These are phyloP conservation scores for Ophiostoma montium DNA, from an alignment of 2,329 filamentous ascomycete genomes.

Conservation along the genomic window DNA sequence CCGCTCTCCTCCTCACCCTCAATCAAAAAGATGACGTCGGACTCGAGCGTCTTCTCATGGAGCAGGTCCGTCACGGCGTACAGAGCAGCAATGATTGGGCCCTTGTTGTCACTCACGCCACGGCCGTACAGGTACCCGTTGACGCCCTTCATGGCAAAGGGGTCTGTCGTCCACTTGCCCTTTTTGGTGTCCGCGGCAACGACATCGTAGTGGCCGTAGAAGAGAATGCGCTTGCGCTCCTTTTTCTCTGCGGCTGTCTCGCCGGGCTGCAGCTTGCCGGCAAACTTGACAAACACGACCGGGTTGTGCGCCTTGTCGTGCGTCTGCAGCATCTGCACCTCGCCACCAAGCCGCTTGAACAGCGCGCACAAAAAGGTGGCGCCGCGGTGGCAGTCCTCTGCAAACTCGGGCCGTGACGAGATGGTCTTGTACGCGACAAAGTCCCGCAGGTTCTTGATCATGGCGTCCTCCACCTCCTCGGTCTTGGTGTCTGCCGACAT, in stretches of 20 bases:
- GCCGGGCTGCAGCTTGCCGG: conserved; percentile 47
- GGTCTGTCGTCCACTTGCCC: conserved; percentile 73
- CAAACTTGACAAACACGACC: conserved; percentile 83
- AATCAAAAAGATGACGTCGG: conserved; percentile 85
- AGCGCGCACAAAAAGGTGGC: conserved; percentile 81
- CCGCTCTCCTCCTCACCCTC: conserved; percentile 96
- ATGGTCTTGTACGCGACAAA: conserved; percentile 89
- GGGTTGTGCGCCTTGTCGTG: conserved; percentile 66
- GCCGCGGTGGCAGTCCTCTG: conserved; percentile 82
- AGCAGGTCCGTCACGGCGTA: conserved; percentile 86
- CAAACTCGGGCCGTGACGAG: conserved; percentile 71
- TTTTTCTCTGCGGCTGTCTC: conserved; percentile 28
- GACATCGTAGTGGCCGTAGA: conserved; percentile 97
- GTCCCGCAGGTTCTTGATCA: conserved; percentile 61
- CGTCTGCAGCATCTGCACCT: conserved; percentile 80
- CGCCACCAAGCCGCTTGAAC: conserved; percentile 82
- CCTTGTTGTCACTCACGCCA: conserved; percentile 96
- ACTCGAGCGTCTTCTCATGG: conserved; percentile 67
- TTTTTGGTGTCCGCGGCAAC: conserved; percentile 76
- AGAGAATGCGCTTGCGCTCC: conserved; percentile 72
- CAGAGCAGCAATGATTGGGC: conserved; percentile 82
- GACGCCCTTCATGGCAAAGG: conserved; percentile 76
- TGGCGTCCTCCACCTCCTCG: conserved; percentile 33
- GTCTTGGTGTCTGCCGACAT: conserved; percentile 23
- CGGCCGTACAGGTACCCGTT: conserved; percentile 91